phyloP scores from a whole-genome alignment of 176 grass and related monocot species.

The Cymbopogon citratus region DNA sequence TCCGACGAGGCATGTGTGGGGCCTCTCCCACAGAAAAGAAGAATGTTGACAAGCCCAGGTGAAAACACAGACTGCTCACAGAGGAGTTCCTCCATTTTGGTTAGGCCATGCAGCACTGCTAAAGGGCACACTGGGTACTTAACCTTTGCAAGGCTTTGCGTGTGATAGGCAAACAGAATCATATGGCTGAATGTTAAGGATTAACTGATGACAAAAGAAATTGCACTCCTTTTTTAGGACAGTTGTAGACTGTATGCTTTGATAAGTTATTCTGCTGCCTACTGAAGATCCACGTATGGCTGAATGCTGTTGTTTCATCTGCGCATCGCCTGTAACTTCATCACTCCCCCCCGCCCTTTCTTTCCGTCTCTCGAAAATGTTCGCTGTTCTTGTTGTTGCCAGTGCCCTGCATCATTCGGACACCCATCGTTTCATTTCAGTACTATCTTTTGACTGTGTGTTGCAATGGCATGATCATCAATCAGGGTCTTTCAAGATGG shows the following conservation, averaged over 20 bases:
- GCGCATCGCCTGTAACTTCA: neutral
- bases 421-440: no score
- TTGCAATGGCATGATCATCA: no score
- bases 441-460: no score
- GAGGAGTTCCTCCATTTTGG: conserved; percentile 41
- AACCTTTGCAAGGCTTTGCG: conserved; percentile 66
- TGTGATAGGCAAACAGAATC: conserved; percentile 23
- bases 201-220: neutral
- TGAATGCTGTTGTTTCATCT: neutral
- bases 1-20: conserved; percentile 27
- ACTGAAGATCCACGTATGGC: neutral
- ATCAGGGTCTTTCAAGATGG: no score
- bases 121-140: conserved; percentile 90
- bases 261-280: no score
- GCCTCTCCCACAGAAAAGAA: conserved; percentile 57
- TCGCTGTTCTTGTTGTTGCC: no score
- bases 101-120: conserved; percentile 54
- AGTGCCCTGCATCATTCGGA: no score
- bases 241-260: neutral
- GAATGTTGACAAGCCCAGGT: conserved; percentile 16
- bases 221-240: neutral
- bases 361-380: no score
- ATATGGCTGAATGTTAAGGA: neutral
- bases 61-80: conserved; percentile 23
- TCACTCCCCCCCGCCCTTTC: no score